Evolutionary conservation across 768 basidiomycete genomes (phyloP).

Genomic region (Amylocystis lapponica): DNA sequence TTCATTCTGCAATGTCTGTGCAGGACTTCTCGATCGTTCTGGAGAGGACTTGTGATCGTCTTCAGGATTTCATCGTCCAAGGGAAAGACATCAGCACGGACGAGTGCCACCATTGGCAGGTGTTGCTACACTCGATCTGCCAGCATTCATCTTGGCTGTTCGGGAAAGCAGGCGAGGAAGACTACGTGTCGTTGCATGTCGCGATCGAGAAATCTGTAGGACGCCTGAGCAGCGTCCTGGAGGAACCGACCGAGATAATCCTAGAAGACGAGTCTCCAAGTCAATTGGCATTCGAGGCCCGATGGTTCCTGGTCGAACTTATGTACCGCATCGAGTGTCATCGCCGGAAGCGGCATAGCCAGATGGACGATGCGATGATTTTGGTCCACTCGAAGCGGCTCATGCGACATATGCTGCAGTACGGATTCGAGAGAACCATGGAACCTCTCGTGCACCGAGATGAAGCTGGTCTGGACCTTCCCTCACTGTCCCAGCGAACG

Average conservation of each 20-base stretch:
- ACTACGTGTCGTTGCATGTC: conserved; percentile 23
- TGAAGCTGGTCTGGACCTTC: too few species aligned
- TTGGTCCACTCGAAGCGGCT: conserved; percentile 31
- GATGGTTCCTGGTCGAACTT: conserved; percentile 64
- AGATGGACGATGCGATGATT: conserved; percentile 15
- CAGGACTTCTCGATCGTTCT: conserved; percentile 32
- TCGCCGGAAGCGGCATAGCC: conserved; percentile 12
- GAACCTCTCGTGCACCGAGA: conserved; percentile 15
- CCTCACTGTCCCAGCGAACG: conserved; percentile 25
- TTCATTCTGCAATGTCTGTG: conserved; percentile 38
- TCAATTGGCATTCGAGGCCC: conserved; percentile 36
- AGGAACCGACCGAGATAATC: conserved; percentile 25
- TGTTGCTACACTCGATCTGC: conserved; percentile 18
- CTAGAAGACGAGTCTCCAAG: conserved; percentile 28
- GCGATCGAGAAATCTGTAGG: conserved; percentile 33
- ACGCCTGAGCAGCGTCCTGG: conserved; percentile 32
- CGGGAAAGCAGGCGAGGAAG: conserved; percentile 29
- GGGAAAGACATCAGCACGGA: neutral
- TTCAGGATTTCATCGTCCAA: conserved; percentile 4
- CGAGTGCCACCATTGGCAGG: conserved; percentile 13
- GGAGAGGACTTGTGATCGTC: conserved; percentile 7
- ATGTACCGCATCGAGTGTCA: conserved; percentile 35
- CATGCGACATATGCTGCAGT: conserved; percentile 44
- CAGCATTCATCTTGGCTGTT: conserved; percentile 44
- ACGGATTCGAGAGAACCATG: conserved; percentile 43